phyloP scores from a whole-genome alignment of 2,329 filamentous ascomycete species.

The Knufia fluminis region DNA sequence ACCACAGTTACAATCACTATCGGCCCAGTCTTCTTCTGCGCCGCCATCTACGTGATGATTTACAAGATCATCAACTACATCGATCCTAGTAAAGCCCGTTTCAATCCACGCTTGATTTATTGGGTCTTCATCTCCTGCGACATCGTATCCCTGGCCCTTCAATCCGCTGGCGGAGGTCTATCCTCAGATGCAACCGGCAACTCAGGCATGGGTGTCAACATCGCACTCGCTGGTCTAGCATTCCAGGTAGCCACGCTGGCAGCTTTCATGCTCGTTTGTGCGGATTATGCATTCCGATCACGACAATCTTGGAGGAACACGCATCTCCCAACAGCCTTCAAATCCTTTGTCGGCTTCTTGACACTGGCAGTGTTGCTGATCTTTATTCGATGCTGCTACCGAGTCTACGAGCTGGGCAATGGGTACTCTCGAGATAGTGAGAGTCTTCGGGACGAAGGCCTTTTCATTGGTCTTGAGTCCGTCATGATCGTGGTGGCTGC shows the following conservation, averaged over 20 bases:
- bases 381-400: too few relatives aligned
- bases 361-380: too few relatives aligned
- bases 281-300: slow-evolving; percentile 25
- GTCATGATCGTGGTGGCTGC: too few relatives aligned
- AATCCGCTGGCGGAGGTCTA: slow-evolving; percentile 34
- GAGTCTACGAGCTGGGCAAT: too few relatives aligned
- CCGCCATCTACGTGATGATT: slow-evolving; percentile 58
- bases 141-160: slow-evolving; percentile 34
- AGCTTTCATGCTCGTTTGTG: slow-evolving; percentile 25
- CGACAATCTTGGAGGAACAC: too few relatives aligned
- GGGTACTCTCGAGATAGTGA: too few relatives aligned
- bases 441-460: too few relatives aligned
- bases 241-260: slow-evolving; percentile 35
- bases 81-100: slow-evolving; percentile 32
- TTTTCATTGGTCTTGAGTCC: too few relatives aligned
- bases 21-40: slow-evolving; percentile 49
- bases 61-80: slow-evolving; percentile 34
- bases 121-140: slow-evolving; percentile 36
- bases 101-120: slow-evolving; percentile 29
- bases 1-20: slow-evolving; percentile 52
- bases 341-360: too few relatives aligned
- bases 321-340: too few relatives aligned
- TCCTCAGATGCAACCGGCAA: slow-evolving; percentile 21
- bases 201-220: slow-evolving; percentile 28
- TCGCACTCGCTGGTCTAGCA: slow-evolving; percentile 33